Evolutionary conservation across 2,329 filamentous ascomycete species (phyloP), one percentile per base, ranked within the genome.

Genomic region (Cercospora sp.): DNA sequence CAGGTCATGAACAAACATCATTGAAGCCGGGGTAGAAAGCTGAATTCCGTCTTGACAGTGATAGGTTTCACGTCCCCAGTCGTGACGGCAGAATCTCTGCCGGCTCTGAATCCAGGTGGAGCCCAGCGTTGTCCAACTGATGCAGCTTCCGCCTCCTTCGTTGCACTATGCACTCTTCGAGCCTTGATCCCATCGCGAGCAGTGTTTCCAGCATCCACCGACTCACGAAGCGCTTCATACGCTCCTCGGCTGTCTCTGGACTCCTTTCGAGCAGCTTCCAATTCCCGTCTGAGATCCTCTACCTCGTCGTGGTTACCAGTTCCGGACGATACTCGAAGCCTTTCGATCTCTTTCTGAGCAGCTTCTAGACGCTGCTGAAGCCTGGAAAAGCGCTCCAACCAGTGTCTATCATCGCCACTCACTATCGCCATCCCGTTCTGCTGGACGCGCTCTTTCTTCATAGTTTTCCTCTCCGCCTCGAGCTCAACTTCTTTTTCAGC

Each of bases 101-200:
- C 57, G 7, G 60, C 62, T n/a, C 65, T 36, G 6, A 67, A 51
- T 13, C 55, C 57, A n/a, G 26, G 65, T 28, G 65, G 65, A 23
- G 65, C 65, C 30, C 39, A 60, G 42, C 65, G 60, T 20, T 60
- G 45, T 28, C 65, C 60, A 18, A 67, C 65, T 3, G 39, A 36
- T n/a, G 60, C 60, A 63, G 65, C 65, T 60, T 67, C 65, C 4
- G 57, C 33, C 53, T 67, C 42, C 16, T 31, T 45, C 16, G 36
- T 26, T 6, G 53, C 28, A n/a, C 60, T 51, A 33, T 60, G 53
- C 39, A 67, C 30, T 61, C 65, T 33, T 23, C 57, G 20, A 36
- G 51, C 60, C 18, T 39, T 51, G 28, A 64, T 64, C 3, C n/a
- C 30, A 5, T 36, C 30, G 10, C 18, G 6, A 12, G 45, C 28